These are phyloP conservation scores for Botryotinia calthae DNA, from an alignment of 2,329 filamentous ascomycete genomes.

Conservation along the genomic window DNA sequence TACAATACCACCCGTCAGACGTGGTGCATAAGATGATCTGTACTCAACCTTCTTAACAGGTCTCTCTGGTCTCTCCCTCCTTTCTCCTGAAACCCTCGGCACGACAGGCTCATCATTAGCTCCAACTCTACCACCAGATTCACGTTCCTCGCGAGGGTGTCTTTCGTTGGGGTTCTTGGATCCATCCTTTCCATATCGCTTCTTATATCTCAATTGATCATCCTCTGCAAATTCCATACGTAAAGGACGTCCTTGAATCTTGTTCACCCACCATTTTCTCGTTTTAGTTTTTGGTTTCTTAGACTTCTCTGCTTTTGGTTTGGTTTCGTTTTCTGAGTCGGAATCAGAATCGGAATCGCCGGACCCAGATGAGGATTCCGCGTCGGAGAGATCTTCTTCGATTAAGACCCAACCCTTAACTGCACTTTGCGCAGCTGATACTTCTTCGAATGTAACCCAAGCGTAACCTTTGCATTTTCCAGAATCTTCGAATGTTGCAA, in stretches of 20 bases:
- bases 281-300: slow-evolving; percentile 59
- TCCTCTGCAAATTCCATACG: slow-evolving; percentile 95
- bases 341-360: slow-evolving; percentile 36
- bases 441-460: slow-evolving; percentile 86
- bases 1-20: slow-evolving; percentile 77
- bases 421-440: slow-evolving; percentile 70
- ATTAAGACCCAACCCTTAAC: slow-evolving; percentile 78
- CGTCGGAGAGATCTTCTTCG: slow-evolving; percentile 50
- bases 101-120: slow-evolving; percentile 36
- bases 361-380: slow-evolving; percentile 32
- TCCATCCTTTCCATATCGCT: slow-evolving; percentile 79
- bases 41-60: slow-evolving; percentile 45
- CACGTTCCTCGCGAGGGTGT: slow-evolving; percentile 12
- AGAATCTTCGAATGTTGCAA: slow-evolving; percentile 93
- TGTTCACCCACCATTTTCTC: slow-evolving; percentile 81
- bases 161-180: slow-evolving; percentile 38
- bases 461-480: slow-evolving; percentile 98
- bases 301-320: slow-evolving; percentile 43
- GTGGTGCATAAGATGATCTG: slow-evolving; percentile 50
- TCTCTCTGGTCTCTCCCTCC: slow-evolving; percentile 25
- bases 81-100: slow-evolving; percentile 11
- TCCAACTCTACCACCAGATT: slow-evolving; percentile 22
- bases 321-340: slow-evolving; percentile 41
- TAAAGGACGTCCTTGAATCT: slow-evolving; percentile 73
- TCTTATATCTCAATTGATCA: slow-evolving; percentile 83